Evolutionary conservation across 257 asterid genomes (phyloP).

Genomic region (Scutellaria minor): DNA sequence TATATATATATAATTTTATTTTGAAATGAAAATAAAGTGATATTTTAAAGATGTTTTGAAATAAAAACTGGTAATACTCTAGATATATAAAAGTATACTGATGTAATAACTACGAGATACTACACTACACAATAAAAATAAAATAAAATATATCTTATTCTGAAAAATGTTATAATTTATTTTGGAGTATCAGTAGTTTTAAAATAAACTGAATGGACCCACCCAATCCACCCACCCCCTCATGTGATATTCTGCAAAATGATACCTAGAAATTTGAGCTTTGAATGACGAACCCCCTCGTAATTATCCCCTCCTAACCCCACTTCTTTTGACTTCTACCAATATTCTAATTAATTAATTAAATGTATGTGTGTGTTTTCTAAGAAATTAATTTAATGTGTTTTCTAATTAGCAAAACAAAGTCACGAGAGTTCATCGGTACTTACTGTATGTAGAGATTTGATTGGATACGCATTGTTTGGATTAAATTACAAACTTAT

Average conservation of each 20-base stretch:
- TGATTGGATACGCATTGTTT: background rate
- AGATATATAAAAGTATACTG: too few relatives aligned
- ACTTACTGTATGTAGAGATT: background rate
- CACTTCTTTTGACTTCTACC: conserved; percentile 42
- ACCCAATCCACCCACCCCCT: background rate
- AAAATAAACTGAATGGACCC: background rate
- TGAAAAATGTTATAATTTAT: too few relatives aligned
- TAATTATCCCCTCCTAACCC: conserved; percentile 37
- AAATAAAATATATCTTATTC: too few relatives aligned
- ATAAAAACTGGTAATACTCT: too few relatives aligned
- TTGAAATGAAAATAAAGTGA: too few relatives aligned
- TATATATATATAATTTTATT: too few relatives aligned
- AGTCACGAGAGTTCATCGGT: conserved; percentile 18
- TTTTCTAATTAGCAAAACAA: background rate
- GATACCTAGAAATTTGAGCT: conserved; percentile 45
- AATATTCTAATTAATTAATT: conserved; percentile 16
- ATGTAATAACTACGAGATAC: too few relatives aligned
- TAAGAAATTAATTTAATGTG: background rate
- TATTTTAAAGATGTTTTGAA: too few relatives aligned
- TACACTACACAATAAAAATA: too few relatives aligned
- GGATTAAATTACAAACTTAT: background rate
- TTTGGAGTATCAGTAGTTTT: too few relatives aligned
- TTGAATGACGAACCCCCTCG: conserved; percentile 43
- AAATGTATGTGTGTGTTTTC: too few relatives aligned
- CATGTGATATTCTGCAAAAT: conserved; percentile 45